Evolutionary conservation across 768 basidiomycete genomes (phyloP).

Genomic region (Trametes villosa): DNA sequence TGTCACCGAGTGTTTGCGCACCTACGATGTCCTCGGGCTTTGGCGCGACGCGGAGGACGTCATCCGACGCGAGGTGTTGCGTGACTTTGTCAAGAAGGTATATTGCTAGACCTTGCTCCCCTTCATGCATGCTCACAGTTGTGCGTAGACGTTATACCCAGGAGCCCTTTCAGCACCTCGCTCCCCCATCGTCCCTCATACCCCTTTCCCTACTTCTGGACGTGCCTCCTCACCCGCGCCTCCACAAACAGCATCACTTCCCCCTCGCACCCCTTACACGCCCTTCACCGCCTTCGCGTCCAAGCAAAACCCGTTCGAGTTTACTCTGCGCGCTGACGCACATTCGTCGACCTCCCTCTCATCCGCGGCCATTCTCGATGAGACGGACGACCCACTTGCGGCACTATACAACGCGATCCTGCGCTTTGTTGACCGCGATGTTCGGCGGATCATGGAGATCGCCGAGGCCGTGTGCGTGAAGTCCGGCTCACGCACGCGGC

Average conservation of each 20-base stretch:
- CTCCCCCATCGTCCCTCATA: slow-evolving; percentile 78
- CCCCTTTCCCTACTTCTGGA: slow-evolving; percentile 51
- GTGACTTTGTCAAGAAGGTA: slow-evolving; percentile 79
- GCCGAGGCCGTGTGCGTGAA: slow-evolving; percentile 70
- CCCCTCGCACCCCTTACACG: slow-evolving; percentile 60
- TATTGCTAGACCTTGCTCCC: neutral
- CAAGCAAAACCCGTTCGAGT: slow-evolving; percentile 45
- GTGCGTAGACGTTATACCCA: slow-evolving; percentile 65
- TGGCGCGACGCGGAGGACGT: slow-evolving; percentile 92
- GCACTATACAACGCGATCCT: slow-evolving; percentile 82
- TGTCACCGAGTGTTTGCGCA: slow-evolving; percentile 75
- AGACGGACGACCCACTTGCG: slow-evolving; percentile 68
- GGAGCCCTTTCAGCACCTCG: slow-evolving; percentile 69
- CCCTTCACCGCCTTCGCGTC: slow-evolving; percentile 52
- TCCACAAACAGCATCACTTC: slow-evolving; percentile 52
- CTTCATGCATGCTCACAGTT: neutral
- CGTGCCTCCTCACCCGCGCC: slow-evolving; percentile 15
- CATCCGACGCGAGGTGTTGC: slow-evolving; percentile 70
- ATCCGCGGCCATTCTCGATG: slow-evolving; percentile 61
- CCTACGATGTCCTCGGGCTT: slow-evolving; percentile 78
- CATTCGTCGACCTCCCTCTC: slow-evolving; percentile 30
- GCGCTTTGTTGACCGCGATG: slow-evolving; percentile 77
- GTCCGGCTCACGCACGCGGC: slow-evolving; percentile 35
- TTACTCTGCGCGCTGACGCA: slow-evolving; percentile 32
- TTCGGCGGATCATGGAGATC: slow-evolving; percentile 74